Conservation (phyloP, 2,329 filamentous ascomycete genomes). For the Calonectria hawksworthii region DNA sequence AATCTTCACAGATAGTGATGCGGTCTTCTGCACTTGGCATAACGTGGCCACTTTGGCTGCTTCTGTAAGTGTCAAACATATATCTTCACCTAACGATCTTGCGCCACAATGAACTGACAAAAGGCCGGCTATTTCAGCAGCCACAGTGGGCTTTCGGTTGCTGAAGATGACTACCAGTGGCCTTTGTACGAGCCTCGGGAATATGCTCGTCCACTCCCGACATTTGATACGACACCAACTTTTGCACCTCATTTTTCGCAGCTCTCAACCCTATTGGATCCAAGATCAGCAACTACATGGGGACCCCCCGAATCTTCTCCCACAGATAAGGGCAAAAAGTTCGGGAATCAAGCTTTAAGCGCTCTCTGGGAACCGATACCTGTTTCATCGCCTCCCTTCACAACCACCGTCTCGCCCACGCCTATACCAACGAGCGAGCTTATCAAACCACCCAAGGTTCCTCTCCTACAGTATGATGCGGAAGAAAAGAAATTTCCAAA, state of each 20-base stretch:
- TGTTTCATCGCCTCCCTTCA: background rate
- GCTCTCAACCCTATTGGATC: background rate
- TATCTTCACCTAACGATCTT: background rate
- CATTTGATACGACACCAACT: background rate
- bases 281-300: background rate
- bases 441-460: background rate
- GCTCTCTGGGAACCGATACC: background rate
- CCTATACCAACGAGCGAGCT: background rate
- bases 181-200: background rate
- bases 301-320: background rate
- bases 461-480: background rate
- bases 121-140: too few relatives aligned
- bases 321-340: background rate
- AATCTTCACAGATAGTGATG: background rate
- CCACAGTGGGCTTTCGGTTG: background rate
- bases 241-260: constrained; percentile 3
- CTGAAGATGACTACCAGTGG: background rate
- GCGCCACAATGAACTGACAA: background rate
- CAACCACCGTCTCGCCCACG: background rate
- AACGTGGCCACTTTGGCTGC: background rate
- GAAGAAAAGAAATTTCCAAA: background rate
- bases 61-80: background rate
- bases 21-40: too few relatives aligned
- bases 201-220: background rate
- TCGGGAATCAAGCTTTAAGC: background rate